phyloP scores from a whole-genome alignment of 2,329 filamentous ascomycete genomes.

The Curvularia eragrostidis region DNA sequence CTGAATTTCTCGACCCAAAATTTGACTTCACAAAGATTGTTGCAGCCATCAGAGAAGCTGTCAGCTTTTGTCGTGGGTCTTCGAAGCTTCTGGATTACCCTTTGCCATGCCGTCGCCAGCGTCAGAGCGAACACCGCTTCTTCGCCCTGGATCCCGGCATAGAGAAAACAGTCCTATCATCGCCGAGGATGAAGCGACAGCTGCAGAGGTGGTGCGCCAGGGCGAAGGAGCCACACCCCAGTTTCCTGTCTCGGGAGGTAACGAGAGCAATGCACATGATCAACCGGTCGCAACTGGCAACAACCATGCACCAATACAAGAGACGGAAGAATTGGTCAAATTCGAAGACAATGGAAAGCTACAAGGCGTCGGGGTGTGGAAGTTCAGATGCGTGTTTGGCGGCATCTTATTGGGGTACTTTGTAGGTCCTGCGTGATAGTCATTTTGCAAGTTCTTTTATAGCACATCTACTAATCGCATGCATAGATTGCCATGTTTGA shows the following conservation, averaged over 20 bases:
- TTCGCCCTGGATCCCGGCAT: slow-evolving; percentile 26
- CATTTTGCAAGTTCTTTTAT: not conserved
- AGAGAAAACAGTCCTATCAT: slow-evolving; percentile 29
- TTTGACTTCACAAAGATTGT: not conserved
- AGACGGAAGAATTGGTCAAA: slow-evolving; percentile 29
- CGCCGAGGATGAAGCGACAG: slow-evolving; percentile 28
- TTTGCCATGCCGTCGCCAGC: slow-evolving; percentile 21
- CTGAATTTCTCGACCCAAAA: not conserved
- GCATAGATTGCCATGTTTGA: slow-evolving; percentile 64
- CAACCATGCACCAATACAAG: slow-evolving; percentile 23
- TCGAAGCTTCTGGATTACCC: not conserved
- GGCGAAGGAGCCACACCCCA: slow-evolving; percentile 33
- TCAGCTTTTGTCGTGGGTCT: not conserved
- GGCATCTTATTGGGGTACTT: slow-evolving; percentile 49
- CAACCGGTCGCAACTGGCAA: slow-evolving; percentile 35
- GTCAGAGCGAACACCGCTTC: slow-evolving; percentile 47
- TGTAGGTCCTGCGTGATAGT: slow-evolving; percentile 31
- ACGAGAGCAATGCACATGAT: slow-evolving; percentile 31
- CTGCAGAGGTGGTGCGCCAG: slow-evolving; percentile 32
- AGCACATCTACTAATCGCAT: not conserved
- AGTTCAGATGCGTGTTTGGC: slow-evolving; percentile 48
- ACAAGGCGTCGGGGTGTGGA: slow-evolving; percentile 41
- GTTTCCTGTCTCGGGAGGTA: slow-evolving; percentile 34
- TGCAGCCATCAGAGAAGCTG: not conserved
- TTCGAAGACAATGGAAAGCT: slow-evolving; percentile 45